These are phyloP conservation scores for Asterophora lycoperdoides DNA, from an alignment of 768 basidiomycete genomes.

Conservation along the genomic window DNA sequence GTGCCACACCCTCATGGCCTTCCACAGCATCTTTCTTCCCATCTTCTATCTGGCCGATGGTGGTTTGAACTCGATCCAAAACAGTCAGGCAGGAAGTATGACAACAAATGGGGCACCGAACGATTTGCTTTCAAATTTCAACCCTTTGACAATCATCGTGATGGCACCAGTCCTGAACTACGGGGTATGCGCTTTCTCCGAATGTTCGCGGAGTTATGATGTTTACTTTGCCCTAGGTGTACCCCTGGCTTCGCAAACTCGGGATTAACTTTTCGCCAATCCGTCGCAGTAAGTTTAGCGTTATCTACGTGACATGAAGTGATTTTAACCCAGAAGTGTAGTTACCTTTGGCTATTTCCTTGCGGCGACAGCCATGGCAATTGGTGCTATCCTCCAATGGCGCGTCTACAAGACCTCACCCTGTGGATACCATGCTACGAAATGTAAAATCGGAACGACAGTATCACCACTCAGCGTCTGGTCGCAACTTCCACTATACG, in stretches of 20 bases:
- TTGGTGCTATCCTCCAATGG: constrained; percentile 23
- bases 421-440: constrained; percentile 20
- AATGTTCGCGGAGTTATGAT: background rate
- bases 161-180: constrained; percentile 26
- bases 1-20: background rate
- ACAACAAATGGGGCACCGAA: constrained; percentile 28
- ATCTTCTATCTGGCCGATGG: constrained; percentile 28
- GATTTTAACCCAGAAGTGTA: background rate
- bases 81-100: constrained; percentile 26
- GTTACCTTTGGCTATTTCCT: constrained; percentile 20
- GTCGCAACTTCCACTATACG: constrained; percentile 21
- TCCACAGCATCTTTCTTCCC: constrained; percentile 21
- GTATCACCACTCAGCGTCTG: constrained; percentile 24
- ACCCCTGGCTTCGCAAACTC: constrained; percentile 25
- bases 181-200: constrained; percentile 3
- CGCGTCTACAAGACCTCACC: constrained; percentile 22
- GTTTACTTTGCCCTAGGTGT: constrained; percentile 15
- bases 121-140: constrained; percentile 29
- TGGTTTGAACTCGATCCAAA: constrained; percentile 24
- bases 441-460: constrained; percentile 18
- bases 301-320: constrained; percentile 16
- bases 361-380: constrained; percentile 16
- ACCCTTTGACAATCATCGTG: constrained; percentile 29
- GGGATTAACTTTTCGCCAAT: constrained; percentile 29
- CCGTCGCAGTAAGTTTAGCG: constrained; percentile 16